A percentile compares a stretch with the other conserved stretches of the same genome.
These are phyloP conservation scores for Niebla homalea DNA, from an alignment of 495 filamentous ascomycete genomes.

Conservation along the genomic window DNA sequence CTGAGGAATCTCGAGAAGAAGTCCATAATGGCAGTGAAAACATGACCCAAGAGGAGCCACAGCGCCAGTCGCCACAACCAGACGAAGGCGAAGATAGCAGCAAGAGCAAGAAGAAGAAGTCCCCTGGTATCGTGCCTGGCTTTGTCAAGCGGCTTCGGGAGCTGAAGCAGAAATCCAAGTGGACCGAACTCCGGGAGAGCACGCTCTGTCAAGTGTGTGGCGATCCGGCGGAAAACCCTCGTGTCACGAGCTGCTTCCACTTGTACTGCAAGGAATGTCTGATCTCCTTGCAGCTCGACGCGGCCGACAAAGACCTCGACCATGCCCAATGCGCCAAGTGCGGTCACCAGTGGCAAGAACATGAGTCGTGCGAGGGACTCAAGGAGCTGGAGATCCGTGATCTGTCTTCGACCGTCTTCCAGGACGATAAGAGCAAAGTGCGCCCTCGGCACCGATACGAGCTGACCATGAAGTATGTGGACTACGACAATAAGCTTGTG, in stretches of 20 bases:
- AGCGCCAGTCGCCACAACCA: constrained; percentile 16
- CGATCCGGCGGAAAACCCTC: constrained; percentile 15
- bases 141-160: constrained; percentile 16
- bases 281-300: constrained; percentile 12
- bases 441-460: neutral
- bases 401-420: neutral
- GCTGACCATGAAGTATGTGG: constrained; percentile 16
- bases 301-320: constrained; percentile 12
- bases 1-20: constrained; percentile 21
- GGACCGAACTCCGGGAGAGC: constrained; percentile 20
- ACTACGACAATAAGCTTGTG: constrained; percentile 8
- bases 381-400: constrained; percentile 7
- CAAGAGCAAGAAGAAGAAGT: no score
- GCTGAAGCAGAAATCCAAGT: constrained; percentile 18
- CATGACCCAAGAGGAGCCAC: neutral
- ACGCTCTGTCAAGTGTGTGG: constrained; percentile 26
- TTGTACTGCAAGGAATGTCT: constrained; percentile 37
- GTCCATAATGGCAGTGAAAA: constrained; percentile 5
- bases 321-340: constrained; percentile 17
- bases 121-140: no score
- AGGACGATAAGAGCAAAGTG: neutral
- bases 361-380: constrained; percentile 5
- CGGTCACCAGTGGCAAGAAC: constrained; percentile 4
- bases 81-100: no score
- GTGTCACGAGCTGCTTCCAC: constrained; percentile 35